A percentile compares a stretch with the other conserved stretches of the same genome.
Evolutionary conservation across 306 rosid species (phyloP).

Genomic region (Albizia julibrissin): DNA sequence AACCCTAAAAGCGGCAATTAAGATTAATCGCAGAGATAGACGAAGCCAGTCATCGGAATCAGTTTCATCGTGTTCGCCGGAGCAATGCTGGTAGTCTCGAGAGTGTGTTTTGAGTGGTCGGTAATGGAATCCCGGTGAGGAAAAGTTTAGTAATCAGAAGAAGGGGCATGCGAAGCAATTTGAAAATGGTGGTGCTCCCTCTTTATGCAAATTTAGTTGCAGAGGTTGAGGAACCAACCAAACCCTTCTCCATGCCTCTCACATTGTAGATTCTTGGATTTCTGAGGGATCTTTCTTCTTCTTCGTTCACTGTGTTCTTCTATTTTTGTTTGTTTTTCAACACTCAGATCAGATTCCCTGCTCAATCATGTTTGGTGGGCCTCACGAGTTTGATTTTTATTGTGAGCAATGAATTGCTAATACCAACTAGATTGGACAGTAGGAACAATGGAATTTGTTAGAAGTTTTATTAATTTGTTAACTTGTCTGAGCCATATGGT

Average conservation of each 20-base stretch:
- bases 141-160: neutral
- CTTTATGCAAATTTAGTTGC: neutral
- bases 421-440: neutral
- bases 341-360: neutral
- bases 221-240: constrained; percentile 2
- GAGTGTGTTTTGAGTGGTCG: neutral
- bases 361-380: neutral
- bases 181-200: neutral
- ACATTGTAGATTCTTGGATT: neutral
- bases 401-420: neutral
- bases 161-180: neutral
- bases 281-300: neutral
- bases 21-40: no score
- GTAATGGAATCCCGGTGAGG: neutral
- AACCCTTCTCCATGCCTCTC: neutral
- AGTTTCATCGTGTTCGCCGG: neutral
- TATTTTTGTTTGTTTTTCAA: neutral
- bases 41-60: neutral
- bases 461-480: neutral
- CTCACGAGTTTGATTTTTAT: neutral
- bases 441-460: neutral
- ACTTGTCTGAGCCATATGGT: neutral
- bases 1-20: neutral
- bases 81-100: neutral
- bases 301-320: neutral